These are phyloP conservation scores for Coemansia sp. DNA, from an alignment of 192 early-diverging fungal species.

Conservation along the genomic window DNA sequence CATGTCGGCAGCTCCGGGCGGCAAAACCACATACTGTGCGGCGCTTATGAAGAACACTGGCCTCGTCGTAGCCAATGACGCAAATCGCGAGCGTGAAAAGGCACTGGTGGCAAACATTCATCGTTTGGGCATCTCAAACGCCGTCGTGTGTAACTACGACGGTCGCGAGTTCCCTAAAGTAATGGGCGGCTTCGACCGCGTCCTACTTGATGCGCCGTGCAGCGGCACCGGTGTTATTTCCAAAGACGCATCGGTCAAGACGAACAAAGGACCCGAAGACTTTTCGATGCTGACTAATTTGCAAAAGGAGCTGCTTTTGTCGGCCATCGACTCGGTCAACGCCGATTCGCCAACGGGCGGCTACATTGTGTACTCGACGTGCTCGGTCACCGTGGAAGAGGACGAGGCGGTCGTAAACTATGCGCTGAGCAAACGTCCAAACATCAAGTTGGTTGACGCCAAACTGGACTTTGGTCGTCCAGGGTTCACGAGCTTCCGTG, in stretches of 20 bases:
- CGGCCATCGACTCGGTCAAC: conserved; percentile 96
- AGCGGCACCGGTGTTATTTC: conserved; percentile 98
- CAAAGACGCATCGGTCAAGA: conserved; percentile 94
- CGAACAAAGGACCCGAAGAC: conserved; percentile 92
- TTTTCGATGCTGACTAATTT: conserved; percentile 89
- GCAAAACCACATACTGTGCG: conserved; percentile 95
- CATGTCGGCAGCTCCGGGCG: conserved; percentile 98
- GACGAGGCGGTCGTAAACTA: conserved; percentile 97
- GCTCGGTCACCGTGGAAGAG: conserved; percentile 96
- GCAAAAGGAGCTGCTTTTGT: conserved; percentile 93
- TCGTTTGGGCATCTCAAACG: conserved; percentile 82
- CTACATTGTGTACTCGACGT: conserved; percentile 97
- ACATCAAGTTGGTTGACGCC: conserved; percentile 86
- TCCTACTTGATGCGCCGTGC: conserved; percentile 98
- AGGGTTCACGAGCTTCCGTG: conserved; percentile 87
- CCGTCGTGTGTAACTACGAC: conserved; percentile 94
- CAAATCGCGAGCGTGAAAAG: conserved; percentile 89
- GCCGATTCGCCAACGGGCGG: conserved; percentile 92
- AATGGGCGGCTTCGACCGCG: conserved; percentile 97
- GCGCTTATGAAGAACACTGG: conserved; percentile 98
- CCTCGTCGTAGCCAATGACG: conserved; percentile 95
- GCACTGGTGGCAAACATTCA: conserved; percentile 90
- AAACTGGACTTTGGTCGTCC: conserved; percentile 93
- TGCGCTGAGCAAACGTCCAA: conserved; percentile 89
- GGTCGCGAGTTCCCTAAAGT: conserved; percentile 95